Evolutionary conservation across 1,284 basidiomycete genomes (phyloP).

Genomic region (Leccinum variabile): DNA sequence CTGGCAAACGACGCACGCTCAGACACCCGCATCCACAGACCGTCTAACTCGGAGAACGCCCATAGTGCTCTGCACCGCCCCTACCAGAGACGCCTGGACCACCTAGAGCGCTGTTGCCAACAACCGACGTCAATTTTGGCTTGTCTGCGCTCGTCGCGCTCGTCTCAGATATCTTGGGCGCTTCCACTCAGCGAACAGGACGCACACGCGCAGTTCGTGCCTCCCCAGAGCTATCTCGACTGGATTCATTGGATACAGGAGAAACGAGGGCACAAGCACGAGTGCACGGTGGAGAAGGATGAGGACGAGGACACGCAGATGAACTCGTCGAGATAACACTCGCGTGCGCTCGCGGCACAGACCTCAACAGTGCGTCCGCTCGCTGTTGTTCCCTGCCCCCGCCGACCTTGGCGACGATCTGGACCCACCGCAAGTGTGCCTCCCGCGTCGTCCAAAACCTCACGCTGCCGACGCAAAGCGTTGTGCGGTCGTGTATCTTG

Average conservation of each 20-base stretch:
- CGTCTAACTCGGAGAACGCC: constrained; percentile 64
- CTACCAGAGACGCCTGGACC: constrained; percentile 27
- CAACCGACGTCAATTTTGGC: constrained; percentile 70
- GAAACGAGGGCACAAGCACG: constrained; percentile 16
- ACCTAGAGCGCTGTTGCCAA: constrained; percentile 42
- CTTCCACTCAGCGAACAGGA: constrained; percentile 59
- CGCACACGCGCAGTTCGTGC: constrained; percentile 62
- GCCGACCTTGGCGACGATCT: too few relatives aligned
- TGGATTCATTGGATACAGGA: constrained; percentile 48
- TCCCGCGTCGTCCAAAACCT: too few relatives aligned
- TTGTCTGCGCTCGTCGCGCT: constrained; percentile 77
- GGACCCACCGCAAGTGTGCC: too few relatives aligned
- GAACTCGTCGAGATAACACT: too few relatives aligned
- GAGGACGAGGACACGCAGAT: constrained; percentile 30
- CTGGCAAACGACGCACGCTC: constrained; percentile 32
- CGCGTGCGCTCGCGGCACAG: too few relatives aligned
- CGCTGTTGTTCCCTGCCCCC: too few relatives aligned
- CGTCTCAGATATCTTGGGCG: constrained; percentile 72
- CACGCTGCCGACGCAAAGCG: too few relatives aligned
- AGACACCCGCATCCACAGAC: constrained; percentile 36
- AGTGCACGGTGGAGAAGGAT: neutral
- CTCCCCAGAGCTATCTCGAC: constrained; percentile 53
- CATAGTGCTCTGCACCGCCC: constrained; percentile 18
- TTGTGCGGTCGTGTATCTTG: too few relatives aligned
- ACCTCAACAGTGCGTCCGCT: too few relatives aligned